Evolutionary conservation across 169 alveolate species (phyloP), one percentile per base, ranked within the genome.

Genomic region (Plasmodium coatneyi): DNA sequence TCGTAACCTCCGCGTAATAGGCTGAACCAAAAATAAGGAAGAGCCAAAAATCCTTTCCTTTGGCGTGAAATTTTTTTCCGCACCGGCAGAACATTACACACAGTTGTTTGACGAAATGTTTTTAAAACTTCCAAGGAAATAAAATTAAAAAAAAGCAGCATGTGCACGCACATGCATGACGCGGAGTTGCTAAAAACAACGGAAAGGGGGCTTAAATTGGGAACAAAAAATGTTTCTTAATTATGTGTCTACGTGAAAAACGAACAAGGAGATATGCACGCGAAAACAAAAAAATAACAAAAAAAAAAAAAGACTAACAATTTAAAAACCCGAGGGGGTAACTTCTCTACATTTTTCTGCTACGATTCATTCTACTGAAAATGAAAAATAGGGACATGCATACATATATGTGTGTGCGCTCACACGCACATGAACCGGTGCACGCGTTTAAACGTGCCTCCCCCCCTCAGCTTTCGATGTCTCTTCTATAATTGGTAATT

Each of bases 401-500:
- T 34, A 30, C 71, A 60, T 41, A 32, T 60, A 56, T 34, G 72
- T 82, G 76, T 83, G 71, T 83, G 28, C 3, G 39, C 70, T 22
- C 46, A 22, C 46, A 39, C 46, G 39, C 36, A 72, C 41, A n/a
- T 72, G 60, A n/a, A 46, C 16, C 16, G 39, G n/a, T 12, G 56
- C 25, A 46, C 39, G 46, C 25, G 16, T 16, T 28, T 60, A n/a
- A 7, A 84, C 30, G 60, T 39, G 76, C 54, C 78, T 36, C 46
- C 46, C 72, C 43, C 49, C 32, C 32, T 89, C 54, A 89, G 83
- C 80, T 43, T 28, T 89, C 74, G 28, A 89, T 66, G 22, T 60
- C 89, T 89, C 94, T 71, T 56, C 90, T 36, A 52, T 89, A 89
- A 89, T 89, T 89, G 28, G 89, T 32, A 56, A 89, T 79, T 60